Percentiles rank a stretch among this genome's conserved stretches.
These are phyloP conservation scores for Apiospora phragmitis DNA, from an alignment of 2,329 filamentous ascomycete genomes.

Conservation along the genomic window DNA sequence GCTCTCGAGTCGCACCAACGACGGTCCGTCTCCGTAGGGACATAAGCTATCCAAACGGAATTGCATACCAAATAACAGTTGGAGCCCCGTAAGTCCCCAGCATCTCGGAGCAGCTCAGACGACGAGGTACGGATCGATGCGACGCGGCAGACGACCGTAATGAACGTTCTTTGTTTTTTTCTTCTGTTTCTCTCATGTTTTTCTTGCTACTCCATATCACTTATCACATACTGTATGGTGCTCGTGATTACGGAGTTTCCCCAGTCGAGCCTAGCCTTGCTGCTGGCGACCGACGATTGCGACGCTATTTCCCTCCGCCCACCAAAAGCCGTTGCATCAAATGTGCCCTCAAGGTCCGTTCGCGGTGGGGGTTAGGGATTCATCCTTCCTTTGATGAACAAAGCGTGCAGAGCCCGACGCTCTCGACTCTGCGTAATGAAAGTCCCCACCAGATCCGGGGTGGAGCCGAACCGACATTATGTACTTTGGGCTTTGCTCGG, in stretches of 20 bases:
- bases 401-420: background rate
- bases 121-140: background rate
- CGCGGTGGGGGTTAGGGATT: background rate
- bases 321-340: background rate
- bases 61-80: background rate
- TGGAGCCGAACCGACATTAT: background rate
- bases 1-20: background rate
- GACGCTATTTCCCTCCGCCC: background rate
- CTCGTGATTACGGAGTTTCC: background rate
- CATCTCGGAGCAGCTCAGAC: background rate
- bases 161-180: background rate
- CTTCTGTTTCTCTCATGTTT: background rate
- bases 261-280: background rate
- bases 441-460: background rate
- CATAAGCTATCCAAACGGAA: background rate
- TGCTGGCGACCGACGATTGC: background rate
- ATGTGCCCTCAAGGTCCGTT: conserved; percentile 4
- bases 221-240: background rate
- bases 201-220: background rate
- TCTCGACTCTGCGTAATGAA: background rate
- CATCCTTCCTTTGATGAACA: background rate
- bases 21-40: background rate
- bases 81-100: background rate
- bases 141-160: background rate
- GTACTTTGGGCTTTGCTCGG: background rate